A percentile compares a stretch with the other conserved stretches of the same genome.
phyloP scores from a whole-genome alignment of 2,329 filamentous ascomycete genomes.

The Thelonectria rubi region DNA sequence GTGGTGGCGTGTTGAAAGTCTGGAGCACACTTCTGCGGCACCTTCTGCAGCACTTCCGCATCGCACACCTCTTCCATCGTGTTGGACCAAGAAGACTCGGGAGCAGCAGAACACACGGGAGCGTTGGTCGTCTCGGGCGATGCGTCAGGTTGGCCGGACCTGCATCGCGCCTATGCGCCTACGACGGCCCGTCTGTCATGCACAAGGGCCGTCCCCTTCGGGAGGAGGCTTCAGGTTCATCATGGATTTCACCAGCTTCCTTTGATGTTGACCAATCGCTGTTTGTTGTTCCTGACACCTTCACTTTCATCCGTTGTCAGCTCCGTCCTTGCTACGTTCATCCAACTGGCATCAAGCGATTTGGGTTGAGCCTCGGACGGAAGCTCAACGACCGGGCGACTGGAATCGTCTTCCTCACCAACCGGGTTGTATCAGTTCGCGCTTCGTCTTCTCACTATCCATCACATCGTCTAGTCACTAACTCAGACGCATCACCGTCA shows the following conservation, averaged over 20 bases:
- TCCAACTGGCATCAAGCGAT: no score
- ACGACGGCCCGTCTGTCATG: neutral
- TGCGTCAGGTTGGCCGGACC: neutral
- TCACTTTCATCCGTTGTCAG: neutral
- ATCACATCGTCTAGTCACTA: neutral
- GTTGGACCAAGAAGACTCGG: neutral
- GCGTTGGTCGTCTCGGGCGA: neutral
- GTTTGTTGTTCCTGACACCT: no score
- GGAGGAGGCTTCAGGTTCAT: no score
- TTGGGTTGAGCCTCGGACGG: no score
- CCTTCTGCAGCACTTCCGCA: neutral
- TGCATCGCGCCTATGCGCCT: slow-evolving; percentile 1
- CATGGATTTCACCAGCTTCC: no score
- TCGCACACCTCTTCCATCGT: neutral
- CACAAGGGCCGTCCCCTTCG: neutral
- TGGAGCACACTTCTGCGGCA: no score
- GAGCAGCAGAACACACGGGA: neutral
- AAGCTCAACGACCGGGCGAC: no score
- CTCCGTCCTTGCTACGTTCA: neutral
- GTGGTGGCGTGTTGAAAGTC: no score
- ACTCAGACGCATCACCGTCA: no score
- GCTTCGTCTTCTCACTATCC: neutral
- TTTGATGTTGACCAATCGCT: no score
- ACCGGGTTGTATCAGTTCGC: neutral
- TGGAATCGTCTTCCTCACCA: no score